Conservation (phyloP, 2,329 filamentous ascomycete genomes). For the Trichoderma pleuroti region DNA sequence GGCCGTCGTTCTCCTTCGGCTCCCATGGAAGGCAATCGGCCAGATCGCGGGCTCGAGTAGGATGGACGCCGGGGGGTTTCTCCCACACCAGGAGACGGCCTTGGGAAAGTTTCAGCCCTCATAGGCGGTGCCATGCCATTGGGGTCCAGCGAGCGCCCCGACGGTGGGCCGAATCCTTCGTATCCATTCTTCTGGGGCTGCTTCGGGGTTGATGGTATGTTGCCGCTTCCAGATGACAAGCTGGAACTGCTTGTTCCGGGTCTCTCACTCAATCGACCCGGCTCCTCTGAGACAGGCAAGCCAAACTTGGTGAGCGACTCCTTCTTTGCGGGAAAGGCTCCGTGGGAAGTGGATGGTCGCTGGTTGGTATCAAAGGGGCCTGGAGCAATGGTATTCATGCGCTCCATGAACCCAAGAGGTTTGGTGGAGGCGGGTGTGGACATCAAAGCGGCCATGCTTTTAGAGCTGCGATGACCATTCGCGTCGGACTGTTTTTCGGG, state of each 20-base stretch:
- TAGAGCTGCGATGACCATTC: slow-evolving; percentile 45
- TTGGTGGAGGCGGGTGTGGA: slow-evolving; percentile 3
- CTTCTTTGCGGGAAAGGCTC: slow-evolving; percentile 34
- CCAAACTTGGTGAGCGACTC: slow-evolving; percentile 27
- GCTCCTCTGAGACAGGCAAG: slow-evolving; percentile 4
- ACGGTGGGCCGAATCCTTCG: slow-evolving; percentile 53
- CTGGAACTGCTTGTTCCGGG: slow-evolving; percentile 22
- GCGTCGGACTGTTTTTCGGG: slow-evolving; percentile 44
- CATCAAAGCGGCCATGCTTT: background rate
- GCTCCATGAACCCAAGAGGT: slow-evolving; percentile 45
- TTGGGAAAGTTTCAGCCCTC: slow-evolving; percentile 54
- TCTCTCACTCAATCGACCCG: slow-evolving; percentile 9
- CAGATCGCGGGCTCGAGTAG: slow-evolving; percentile 43
- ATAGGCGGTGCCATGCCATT: slow-evolving; percentile 38
- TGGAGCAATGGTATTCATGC: slow-evolving; percentile 63
- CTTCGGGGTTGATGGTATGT: slow-evolving; percentile 33
- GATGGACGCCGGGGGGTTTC: slow-evolving; percentile 46
- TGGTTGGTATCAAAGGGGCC: slow-evolving; percentile 59
- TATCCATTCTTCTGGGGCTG: slow-evolving; percentile 52
- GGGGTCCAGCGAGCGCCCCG: slow-evolving; percentile 37
- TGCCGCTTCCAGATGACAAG: slow-evolving; percentile 25
- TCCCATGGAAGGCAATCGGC: slow-evolving; percentile 26
- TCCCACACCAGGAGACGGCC: slow-evolving; percentile 32
- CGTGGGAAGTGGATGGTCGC: slow-evolving; percentile 33
- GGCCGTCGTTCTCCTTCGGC: slow-evolving; percentile 27